Evolutionary conservation across 2,329 filamentous ascomycete genomes (phyloP).

Genomic region (Chrysoporthe cubensis): DNA sequence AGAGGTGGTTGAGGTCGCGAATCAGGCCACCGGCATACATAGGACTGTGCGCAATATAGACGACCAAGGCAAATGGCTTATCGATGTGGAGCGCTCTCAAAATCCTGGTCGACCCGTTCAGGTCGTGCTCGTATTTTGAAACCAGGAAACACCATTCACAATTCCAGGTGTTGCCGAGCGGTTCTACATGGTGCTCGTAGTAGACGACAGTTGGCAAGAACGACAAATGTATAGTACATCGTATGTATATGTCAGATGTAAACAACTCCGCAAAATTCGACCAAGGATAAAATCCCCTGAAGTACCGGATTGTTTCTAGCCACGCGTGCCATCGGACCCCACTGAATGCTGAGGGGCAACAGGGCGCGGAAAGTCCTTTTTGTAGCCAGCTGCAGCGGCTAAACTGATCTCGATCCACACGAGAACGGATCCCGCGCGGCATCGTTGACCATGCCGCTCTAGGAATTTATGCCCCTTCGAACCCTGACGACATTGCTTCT

Average conservation of each 20-base stretch:
- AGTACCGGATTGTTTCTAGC: no score
- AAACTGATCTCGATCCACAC: neutral
- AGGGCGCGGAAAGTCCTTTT: neutral
- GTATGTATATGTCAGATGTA: neutral
- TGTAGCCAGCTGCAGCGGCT: neutral
- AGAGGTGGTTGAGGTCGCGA: no score
- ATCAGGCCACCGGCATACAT: neutral
- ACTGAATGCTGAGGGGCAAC: no score
- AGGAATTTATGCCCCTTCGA: neutral
- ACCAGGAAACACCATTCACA: neutral
- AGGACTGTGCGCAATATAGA: neutral
- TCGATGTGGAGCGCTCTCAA: neutral
- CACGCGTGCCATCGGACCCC: no score
- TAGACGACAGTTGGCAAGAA: neutral
- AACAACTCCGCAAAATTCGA: no score
- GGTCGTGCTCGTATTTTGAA: conserved; percentile 4
- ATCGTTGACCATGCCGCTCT: neutral
- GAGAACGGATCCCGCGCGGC: neutral
- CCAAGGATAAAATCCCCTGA: no score
- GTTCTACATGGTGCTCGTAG: no score
- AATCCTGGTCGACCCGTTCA: neutral
- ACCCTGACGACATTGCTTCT: neutral
- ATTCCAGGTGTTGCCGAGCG: no score
- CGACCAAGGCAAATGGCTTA: neutral
- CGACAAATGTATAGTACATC: neutral